phyloP scores from a whole-genome alignment of 305 asterid genomes.

The Plantago coronopus region DNA sequence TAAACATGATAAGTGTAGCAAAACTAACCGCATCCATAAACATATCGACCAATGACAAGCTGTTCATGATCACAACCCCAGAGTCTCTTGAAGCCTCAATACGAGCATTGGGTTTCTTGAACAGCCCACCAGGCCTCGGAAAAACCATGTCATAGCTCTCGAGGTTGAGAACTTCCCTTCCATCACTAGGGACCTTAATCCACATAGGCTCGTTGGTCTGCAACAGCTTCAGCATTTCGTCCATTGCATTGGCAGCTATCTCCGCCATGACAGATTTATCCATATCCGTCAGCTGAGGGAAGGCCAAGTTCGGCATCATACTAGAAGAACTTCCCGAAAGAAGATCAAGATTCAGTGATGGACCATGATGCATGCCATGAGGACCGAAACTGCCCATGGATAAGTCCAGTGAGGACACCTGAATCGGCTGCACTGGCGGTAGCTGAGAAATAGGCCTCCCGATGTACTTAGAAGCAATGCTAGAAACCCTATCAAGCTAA shows the following conservation, averaged over 20 bases:
- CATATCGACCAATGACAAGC: conserved; percentile 63
- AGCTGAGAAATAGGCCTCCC: conserved; percentile 95
- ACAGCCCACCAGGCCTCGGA: conserved; percentile 50
- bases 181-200: conserved; percentile 54
- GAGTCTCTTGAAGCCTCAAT: conserved; percentile 76
- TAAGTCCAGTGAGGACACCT: conserved; percentile 74
- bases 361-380: conserved; percentile 43
- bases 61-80: conserved; percentile 77
- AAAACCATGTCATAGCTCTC: conserved; percentile 61
- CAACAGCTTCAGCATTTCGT: conserved; percentile 64
- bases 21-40: conserved; percentile 70
- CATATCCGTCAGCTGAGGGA: conserved; percentile 53
- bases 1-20: background rate
- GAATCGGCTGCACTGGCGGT: conserved; percentile 85
- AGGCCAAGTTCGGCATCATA: conserved; percentile 29
- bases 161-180: conserved; percentile 58
- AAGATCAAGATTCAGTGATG: conserved; percentile 86
- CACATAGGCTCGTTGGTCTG: conserved; percentile 77
- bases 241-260: conserved; percentile 67
- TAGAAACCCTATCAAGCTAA: conserved; percentile 83
- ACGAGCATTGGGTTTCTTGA: conserved; percentile 55
- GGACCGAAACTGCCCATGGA: conserved; percentile 72
- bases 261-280: conserved; percentile 90
- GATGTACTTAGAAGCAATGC: conserved; percentile 89
- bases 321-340: conserved; percentile 58